These are phyloP conservation scores for Penstemon eatonii DNA, from an alignment of 257 asterid species.

Conservation along the genomic window DNA sequence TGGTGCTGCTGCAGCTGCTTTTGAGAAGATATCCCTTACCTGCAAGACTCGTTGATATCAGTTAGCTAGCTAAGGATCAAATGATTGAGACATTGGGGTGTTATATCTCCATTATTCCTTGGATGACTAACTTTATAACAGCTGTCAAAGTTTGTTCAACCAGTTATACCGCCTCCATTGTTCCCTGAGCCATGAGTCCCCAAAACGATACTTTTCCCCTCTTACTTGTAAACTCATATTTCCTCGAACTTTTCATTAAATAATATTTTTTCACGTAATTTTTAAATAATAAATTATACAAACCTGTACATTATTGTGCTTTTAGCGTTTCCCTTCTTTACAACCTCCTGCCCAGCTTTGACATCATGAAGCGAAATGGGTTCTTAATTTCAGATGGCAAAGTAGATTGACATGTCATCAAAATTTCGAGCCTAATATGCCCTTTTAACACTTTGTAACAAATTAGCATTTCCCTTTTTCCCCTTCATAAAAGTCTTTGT, in stretches of 20 bases:
- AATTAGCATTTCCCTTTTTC: neutral
- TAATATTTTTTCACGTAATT: neutral
- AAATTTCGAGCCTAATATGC: neutral
- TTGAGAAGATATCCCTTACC: slow-evolving; percentile 93
- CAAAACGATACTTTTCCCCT: neutral
- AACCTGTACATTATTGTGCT: neutral
- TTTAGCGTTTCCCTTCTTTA: neutral
- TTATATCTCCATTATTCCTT: slow-evolving; percentile 10
- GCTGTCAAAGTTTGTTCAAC: neutral
- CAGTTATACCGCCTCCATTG: neutral
- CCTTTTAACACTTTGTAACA: neutral
- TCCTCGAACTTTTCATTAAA: neutral
- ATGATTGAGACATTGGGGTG: slow-evolving; percentile 5
- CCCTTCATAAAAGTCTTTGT: neutral
- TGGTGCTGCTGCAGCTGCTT: slow-evolving; percentile 97
- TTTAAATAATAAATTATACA: too few species aligned
- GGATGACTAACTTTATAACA: neutral
- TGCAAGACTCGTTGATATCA: slow-evolving; percentile 35
- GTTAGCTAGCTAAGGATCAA: slow-evolving; percentile 20
- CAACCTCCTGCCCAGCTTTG: slow-evolving; percentile 4
- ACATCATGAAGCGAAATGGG: neutral
- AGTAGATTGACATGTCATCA: neutral
- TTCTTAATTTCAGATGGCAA: neutral
- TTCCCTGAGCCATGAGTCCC: neutral
- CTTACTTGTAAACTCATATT: neutral